phyloP scores from a whole-genome alignment of 2,329 filamentous ascomycete species.

The Nigrospora sphaerica region DNA sequence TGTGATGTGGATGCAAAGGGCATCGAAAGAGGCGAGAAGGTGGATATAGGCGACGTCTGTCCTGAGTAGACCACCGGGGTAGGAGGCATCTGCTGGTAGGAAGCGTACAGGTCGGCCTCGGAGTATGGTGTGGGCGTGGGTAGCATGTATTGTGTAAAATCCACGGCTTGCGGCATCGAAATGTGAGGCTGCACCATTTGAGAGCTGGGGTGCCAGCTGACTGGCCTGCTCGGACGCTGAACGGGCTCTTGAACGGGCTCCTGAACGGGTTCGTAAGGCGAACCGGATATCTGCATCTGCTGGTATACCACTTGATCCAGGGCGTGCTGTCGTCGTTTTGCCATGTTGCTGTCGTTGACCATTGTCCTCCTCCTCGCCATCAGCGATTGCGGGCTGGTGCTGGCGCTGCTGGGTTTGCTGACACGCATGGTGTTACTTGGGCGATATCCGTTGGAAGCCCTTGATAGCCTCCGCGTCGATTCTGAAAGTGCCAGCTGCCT shows the following conservation, averaged over 20 bases:
- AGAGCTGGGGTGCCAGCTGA: conserved; percentile 71
- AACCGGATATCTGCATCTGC: conserved; percentile 21
- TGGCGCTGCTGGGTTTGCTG: conserved; percentile 59
- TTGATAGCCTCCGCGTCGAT: conserved; percentile 38
- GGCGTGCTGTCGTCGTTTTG: conserved; percentile 38
- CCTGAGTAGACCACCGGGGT: conserved; percentile 50
- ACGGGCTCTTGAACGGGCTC: too few relatives aligned
- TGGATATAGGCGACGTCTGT: conserved; percentile 48
- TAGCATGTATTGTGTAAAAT: conserved; percentile 29
- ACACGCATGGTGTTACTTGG: conserved; percentile 49
- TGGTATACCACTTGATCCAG: conserved; percentile 35
- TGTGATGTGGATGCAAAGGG: conserved; percentile 30
- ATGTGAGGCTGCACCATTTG: conserved; percentile 32
- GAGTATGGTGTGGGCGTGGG: conserved; percentile 29
- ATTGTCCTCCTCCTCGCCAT: conserved; percentile 49
- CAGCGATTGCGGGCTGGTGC: conserved; percentile 57
- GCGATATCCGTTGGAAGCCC: conserved; percentile 42
- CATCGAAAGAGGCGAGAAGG: conserved; percentile 46
- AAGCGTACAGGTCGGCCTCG: conserved; percentile 32
- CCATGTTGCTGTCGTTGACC: conserved; percentile 41
- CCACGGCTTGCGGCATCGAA: conserved; percentile 24
- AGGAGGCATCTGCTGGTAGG: conserved; percentile 38
- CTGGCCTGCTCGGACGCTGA: conserved; percentile 45
- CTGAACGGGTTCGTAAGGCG: conserved; percentile 18
- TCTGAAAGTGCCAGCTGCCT: conserved; percentile 43